These are phyloP conservation scores for Kluyveromyces sp. DNA, from an alignment of 1,139 yeast genomes.

Conservation along the genomic window DNA sequence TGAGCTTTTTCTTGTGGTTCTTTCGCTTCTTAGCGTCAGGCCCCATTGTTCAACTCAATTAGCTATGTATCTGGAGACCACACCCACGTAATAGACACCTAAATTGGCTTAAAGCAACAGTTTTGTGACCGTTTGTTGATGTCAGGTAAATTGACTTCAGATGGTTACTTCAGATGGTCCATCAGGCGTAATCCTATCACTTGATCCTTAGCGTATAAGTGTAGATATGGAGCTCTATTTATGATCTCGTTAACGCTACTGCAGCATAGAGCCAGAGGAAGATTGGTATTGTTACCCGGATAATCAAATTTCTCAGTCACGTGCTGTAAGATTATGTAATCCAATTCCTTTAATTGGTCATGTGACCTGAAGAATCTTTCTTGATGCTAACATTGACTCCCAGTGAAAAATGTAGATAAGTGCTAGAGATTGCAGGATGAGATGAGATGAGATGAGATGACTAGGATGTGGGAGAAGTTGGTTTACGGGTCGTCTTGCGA, in stretches of 20 bases:
- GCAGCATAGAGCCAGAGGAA: background rate
- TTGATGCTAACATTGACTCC: no score
- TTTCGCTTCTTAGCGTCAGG: constrained; percentile 30
- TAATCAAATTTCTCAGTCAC: background rate
- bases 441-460: constrained; percentile 4
- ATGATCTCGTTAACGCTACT: background rate
- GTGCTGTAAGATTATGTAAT: no score
- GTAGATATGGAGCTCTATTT: background rate
- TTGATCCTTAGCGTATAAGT: background rate
- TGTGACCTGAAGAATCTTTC: no score
- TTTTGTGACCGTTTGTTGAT: no score
- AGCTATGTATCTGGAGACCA: background rate
- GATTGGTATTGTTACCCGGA: background rate
- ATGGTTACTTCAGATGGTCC: no score
- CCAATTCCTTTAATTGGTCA: no score
- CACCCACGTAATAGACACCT: no score
- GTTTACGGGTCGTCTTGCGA: no score
- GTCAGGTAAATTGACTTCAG: no score
- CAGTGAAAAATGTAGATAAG: background rate
- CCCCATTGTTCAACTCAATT: constrained; percentile 16
- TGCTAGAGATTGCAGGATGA: background rate
- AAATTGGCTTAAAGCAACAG: no score
- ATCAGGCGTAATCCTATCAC: no score
- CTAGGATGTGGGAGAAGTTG: no score
- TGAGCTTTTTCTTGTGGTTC: constrained; percentile 31